Conservation (phyloP, 176 grass and related monocot species). For the Neostapfia colusana region DNA sequence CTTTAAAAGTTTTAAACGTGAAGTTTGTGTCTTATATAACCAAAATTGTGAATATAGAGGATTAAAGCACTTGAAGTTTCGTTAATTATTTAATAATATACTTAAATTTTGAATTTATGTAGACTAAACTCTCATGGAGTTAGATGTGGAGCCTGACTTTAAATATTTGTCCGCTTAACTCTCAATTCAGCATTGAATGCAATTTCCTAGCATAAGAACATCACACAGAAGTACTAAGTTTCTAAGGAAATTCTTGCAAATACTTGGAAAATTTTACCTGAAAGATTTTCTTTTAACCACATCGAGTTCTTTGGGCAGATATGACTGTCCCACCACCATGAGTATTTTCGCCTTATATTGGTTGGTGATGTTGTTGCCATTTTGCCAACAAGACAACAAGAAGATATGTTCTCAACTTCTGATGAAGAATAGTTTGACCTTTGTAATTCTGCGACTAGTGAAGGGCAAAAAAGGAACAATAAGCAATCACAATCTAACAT, state of each 20-base stretch:
- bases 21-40: conserved; percentile 4
- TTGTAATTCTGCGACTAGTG: not conserved
- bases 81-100: not conserved
- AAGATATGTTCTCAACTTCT: conserved; percentile 20
- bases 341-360: conserved; percentile 59
- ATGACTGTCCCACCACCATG: conserved; percentile 97
- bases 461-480: conserved; percentile 7
- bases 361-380: conserved; percentile 74
- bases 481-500: conserved; percentile 22
- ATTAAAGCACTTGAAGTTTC: not conserved
- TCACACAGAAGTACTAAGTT: not conserved
- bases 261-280: conserved; percentile 52
- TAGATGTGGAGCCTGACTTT: conserved; percentile 4
- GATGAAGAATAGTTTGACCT: not conserved
- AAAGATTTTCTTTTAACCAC: conserved; percentile 94
- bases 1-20: not conserved
- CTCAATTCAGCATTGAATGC: not conserved
- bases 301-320: conserved; percentile 88
- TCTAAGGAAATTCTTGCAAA: not conserved
- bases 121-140: conserved; percentile 23
- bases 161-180: not conserved
- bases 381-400: conserved; percentile 32
- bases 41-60: not conserved
- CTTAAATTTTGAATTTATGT: not conserved
- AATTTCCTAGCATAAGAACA: not conserved